Conservation (phyloP, 1,284 basidiomycete species). For the Austroboletus rostrupii region DNA sequence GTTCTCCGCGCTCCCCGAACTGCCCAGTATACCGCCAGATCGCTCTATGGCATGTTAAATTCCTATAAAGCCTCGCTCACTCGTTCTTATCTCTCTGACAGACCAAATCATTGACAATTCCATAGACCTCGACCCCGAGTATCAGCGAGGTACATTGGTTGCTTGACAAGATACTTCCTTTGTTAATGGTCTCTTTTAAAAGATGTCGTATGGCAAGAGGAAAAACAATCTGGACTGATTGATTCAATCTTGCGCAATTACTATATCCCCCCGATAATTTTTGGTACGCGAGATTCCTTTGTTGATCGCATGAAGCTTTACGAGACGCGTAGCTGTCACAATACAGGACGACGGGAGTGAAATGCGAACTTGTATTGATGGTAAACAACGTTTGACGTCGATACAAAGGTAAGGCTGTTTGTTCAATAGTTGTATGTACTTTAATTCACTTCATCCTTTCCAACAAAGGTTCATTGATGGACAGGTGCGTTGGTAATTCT, state of each 20-base stretch:
- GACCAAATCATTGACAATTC: slow-evolving; percentile 45
- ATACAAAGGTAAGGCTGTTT: slow-evolving; percentile 38
- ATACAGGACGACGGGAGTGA: slow-evolving; percentile 41
- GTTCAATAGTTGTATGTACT: neutral
- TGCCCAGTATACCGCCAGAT: slow-evolving; percentile 40
- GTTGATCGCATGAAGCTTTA: neutral
- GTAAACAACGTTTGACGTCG: slow-evolving; percentile 53
- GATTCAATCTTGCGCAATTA: slow-evolving; percentile 56
- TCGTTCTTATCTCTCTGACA: slow-evolving; percentile 16
- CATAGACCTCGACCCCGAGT: slow-evolving; percentile 50
- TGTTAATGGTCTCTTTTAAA: neutral
- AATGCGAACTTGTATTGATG: slow-evolving; percentile 47
- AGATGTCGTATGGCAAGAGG: slow-evolving; percentile 50
- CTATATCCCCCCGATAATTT: slow-evolving; percentile 53
- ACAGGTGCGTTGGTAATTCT: slow-evolving; percentile 32
- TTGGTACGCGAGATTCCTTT: slow-evolving; percentile 33
- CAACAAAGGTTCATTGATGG: slow-evolving; percentile 45
- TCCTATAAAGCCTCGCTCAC: neutral
- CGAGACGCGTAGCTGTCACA: slow-evolving; percentile 16
- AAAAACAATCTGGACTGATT: slow-evolving; percentile 46
- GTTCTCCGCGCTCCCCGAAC: slow-evolving; percentile 41
- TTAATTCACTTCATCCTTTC: slow-evolving; percentile 5
- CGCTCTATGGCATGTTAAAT: slow-evolving; percentile 40
- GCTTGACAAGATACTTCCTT: neutral
- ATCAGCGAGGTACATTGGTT: slow-evolving; percentile 43